Evolutionary conservation across 2,329 filamentous ascomycete species (phyloP), one percentile per base, ranked within the genome.

Genomic region (Calcarisporium arbuscula): DNA sequence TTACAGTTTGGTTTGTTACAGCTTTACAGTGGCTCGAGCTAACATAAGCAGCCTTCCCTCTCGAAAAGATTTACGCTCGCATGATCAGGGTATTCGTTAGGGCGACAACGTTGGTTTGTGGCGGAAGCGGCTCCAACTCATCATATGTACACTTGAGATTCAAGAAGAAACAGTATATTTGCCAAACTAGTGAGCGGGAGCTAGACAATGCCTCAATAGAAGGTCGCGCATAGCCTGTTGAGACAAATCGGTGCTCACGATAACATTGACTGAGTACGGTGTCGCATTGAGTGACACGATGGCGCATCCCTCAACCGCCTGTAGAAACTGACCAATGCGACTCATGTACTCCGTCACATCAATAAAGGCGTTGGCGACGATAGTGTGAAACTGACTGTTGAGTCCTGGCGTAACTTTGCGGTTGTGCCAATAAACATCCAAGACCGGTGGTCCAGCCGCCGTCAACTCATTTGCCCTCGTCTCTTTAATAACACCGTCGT

Each of bases 221-320:
- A 32, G 30, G 8, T 25, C 5, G 15, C n/a, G 3, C 20, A 32
- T 32, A n/a, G 6, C 19, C 20, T 15, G 14, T 11, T 5, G 3
- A 12, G 30, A 25, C 7, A 32, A 22, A 22, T 32, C 19, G 6
- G 30, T 32, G n/a, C 30, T 17, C 11, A 32, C 30, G n/a, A 32
- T 32, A 14, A 25, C 30, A 14, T 32, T 32, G 2, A 32, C 30
- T 10, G 30, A 32, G 15, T 32, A 32, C 19, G 9, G n/a, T 6
- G 30, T 32, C 30, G 30, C 30, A 19, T 32, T 32, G 8, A 32
- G 20, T 8, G 20, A 8, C 7, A 32, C 15, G n/a, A 32, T 32
- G 12, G 16, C 8, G 8, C 19, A 22, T 11, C n/a, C 11, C 6
- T 17, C 20, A 17, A 15, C 20, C 20, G 20, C 10, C 20, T 22